Conservation (phyloP, 768 basidiomycete genomes). For the Collybiopsis luxurians region DNA sequence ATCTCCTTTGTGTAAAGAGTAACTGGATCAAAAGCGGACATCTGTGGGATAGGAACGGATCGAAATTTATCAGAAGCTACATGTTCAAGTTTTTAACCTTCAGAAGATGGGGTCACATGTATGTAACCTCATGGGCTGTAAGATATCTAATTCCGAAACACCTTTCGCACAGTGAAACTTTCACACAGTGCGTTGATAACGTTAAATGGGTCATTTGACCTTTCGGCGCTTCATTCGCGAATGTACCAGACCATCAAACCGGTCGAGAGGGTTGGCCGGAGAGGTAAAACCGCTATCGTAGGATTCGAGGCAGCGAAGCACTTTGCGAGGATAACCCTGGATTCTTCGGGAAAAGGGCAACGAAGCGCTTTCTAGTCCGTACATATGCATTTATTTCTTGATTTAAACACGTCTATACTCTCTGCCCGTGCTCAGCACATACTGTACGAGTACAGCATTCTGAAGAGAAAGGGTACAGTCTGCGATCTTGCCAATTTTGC, state of each 20-base stretch:
- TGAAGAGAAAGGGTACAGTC: slow-evolving; percentile 18
- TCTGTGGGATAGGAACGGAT: no score
- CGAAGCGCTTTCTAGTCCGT: slow-evolving; percentile 18
- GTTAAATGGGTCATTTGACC: not conserved
- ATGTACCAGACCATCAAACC: slow-evolving; percentile 3
- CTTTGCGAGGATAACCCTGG: slow-evolving; percentile 25
- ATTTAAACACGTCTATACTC: not conserved
- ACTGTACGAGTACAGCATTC: slow-evolving; percentile 27
- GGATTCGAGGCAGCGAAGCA: slow-evolving; percentile 33
- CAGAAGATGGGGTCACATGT: no score
- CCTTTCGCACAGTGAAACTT: no score
- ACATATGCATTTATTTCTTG: slow-evolving; percentile 14
- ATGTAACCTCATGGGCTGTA: no score
- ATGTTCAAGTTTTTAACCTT: no score
- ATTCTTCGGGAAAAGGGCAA: slow-evolving; percentile 20
- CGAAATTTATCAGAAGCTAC: no score
- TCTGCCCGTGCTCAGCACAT: slow-evolving; percentile 1
- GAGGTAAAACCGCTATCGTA: slow-evolving; percentile 27
- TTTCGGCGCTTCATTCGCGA: slow-evolving; percentile 3
- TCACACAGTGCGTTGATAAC: no score
- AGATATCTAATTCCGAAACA: no score
- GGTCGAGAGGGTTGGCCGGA: slow-evolving; percentile 19
- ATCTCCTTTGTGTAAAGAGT: not conserved
- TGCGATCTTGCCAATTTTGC: slow-evolving; percentile 27
- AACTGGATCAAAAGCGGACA: no score